Evolutionary conservation across 306 rosid genomes (phyloP).

Genomic region (Cucurbita pepo): DNA sequence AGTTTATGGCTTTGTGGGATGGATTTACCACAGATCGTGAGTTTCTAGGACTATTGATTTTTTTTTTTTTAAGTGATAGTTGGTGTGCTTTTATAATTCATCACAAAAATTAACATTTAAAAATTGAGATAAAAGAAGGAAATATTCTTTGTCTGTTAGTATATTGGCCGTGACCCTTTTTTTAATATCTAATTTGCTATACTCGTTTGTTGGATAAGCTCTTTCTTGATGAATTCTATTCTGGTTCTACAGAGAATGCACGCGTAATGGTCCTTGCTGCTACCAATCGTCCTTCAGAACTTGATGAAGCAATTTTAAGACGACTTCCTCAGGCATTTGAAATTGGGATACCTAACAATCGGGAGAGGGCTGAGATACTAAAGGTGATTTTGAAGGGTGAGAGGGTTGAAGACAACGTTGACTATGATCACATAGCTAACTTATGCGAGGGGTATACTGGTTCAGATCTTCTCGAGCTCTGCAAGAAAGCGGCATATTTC

Average conservation of each 20-base stretch:
- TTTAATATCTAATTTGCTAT: neutral
- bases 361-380: constrained; percentile 75
- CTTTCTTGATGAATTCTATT: neutral
- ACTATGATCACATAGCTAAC: constrained; percentile 39
- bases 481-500: constrained; percentile 95
- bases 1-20: constrained; percentile 98
- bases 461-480: constrained; percentile 87
- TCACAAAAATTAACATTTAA: neutral
- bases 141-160: neutral
- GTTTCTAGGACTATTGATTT: constrained; percentile 10
- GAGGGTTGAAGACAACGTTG: constrained; percentile 40
- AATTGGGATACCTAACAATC: constrained; percentile 60
- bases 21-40: constrained; percentile 96
- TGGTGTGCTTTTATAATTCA: neutral
- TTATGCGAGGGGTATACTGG: constrained; percentile 78
- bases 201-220: neutral
- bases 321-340: constrained; percentile 97
- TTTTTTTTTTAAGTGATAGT: neutral
- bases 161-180: neutral
- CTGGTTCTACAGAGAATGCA: constrained; percentile 44
- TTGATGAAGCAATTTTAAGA: constrained; percentile 94
- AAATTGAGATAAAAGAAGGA: neutral
- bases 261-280: constrained; percentile 97
- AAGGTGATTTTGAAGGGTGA: constrained; percentile 76
- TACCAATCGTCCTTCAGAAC: constrained; percentile 97